These are phyloP conservation scores for Pseudopithomyces chartarum DNA, from an alignment of 2,329 filamentous ascomycete species.

Conservation along the genomic window DNA sequence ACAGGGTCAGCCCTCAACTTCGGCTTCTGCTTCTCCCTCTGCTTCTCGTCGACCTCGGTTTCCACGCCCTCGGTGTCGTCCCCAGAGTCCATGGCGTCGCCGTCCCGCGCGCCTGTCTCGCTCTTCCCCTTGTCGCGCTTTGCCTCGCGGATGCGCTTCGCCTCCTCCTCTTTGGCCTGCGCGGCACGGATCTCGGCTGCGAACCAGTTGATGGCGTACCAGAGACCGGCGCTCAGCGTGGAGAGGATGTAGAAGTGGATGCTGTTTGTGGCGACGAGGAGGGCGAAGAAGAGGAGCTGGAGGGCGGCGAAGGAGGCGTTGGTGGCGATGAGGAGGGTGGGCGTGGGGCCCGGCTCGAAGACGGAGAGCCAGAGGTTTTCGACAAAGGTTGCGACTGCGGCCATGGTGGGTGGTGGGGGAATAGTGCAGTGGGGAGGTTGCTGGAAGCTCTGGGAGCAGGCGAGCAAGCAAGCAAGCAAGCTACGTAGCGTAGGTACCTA, in stretches of 20 bases:
- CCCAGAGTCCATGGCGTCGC: conserved; percentile 49
- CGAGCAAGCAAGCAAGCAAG: conserved; percentile 8
- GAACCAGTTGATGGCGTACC: conserved; percentile 98
- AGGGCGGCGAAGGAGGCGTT: conserved; percentile 88
- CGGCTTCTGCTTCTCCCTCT: conserved; percentile 29
- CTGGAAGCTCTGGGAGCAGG: conserved; percentile 6
- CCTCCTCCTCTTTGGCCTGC: conserved; percentile 55
- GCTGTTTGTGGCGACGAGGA: conserved; percentile 82
- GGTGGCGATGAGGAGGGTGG: conserved; percentile 84
- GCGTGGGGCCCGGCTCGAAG: conserved; percentile 90
- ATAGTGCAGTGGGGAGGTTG: background rate
- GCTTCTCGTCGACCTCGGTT: conserved; percentile 39
- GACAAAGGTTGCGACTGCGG: conserved; percentile 62
- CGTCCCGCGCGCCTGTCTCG: conserved; percentile 26
- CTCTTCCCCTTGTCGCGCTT: conserved; percentile 52
- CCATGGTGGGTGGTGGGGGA: conserved; percentile 40
- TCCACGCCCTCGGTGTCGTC: conserved; percentile 53
- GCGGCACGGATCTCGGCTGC: conserved; percentile 65
- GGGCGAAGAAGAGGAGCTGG: conserved; percentile 74
- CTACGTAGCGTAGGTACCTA: too few species aligned
- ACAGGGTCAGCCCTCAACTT: conserved; percentile 13
- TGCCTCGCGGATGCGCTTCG: conserved; percentile 50
- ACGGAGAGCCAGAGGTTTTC: conserved; percentile 86
- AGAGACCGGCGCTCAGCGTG: conserved; percentile 77
- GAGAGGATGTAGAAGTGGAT: conserved; percentile 88